A percentile compares a stretch with the other conserved stretches of the same genome.
phyloP scores from a whole-genome alignment of 2,329 filamentous ascomycete species.

The Achaetomium macrosporum region DNA sequence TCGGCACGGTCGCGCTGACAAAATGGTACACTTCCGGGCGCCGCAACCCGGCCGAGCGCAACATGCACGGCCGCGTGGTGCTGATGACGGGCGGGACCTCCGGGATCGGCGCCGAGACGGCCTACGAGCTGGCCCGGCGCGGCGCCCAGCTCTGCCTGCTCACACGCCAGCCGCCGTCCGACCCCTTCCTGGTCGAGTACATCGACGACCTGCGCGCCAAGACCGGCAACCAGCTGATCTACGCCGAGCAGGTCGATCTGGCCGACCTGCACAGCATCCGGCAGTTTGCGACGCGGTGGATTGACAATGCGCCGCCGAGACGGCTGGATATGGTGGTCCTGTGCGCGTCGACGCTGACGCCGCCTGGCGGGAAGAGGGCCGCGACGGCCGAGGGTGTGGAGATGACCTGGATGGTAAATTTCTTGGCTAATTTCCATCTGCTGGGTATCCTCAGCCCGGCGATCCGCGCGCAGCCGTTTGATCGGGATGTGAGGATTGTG shows the following conservation, averaged over 20 bases:
- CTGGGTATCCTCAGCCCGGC: conserved; percentile 87
- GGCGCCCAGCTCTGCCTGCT: conserved; percentile 90
- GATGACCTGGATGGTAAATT: conserved; percentile 90
- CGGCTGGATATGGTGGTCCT: conserved; percentile 87
- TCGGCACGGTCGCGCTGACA: conserved; percentile 38
- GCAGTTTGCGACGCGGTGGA: conserved; percentile 93
- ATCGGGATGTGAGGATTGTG: conserved; percentile 85
- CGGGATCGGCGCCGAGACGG: conserved; percentile 77
- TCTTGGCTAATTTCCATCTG: conserved; percentile 90
- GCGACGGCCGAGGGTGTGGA: conserved; percentile 77
- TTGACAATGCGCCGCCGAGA: conserved; percentile 87
- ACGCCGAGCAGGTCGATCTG: conserved; percentile 91
- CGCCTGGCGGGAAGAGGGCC: conserved; percentile 53
- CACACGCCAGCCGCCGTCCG: conserved; percentile 71
- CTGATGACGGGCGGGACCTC: conserved; percentile 94
- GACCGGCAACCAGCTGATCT: conserved; percentile 81
- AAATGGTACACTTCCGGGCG: conserved; percentile 78
- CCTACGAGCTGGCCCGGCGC: conserved; percentile 66
- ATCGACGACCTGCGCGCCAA: conserved; percentile 77
- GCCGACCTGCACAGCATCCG: conserved; percentile 84
- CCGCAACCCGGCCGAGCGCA: conserved; percentile 66
- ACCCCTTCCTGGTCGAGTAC: conserved; percentile 87
- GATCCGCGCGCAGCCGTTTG: conserved; percentile 82
- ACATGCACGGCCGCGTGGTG: conserved; percentile 89
- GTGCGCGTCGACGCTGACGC: conserved; percentile 73